Base-by-base conservation (phyloP, 1,284 basidiomycete genomes). In the Malassezia psittaci region DNA sequence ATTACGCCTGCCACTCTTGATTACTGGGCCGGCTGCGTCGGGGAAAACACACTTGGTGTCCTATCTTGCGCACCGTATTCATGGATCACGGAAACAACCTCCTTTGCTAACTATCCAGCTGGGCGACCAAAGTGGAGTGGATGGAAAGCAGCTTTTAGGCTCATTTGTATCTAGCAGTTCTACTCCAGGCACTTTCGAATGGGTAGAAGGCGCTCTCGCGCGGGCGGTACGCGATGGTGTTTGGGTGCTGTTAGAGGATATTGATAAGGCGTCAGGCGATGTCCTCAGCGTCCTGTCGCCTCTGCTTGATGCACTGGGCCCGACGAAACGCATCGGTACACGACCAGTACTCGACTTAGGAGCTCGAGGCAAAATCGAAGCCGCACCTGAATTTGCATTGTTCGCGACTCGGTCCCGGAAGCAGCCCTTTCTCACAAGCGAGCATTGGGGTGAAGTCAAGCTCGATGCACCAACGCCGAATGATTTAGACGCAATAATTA, bases 181-280 rank as follows among this genome's bases (percentile, higher is more conserved):
- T 1, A 82, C 83, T 38, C 85, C 89, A 0, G 94, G 94, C 10
- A 84, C 84, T 0, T 99, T 98, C 66, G 88, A 93, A 68, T 98
- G 91, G 87, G 87, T 87, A 73, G 91, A 98, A 65, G 94, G 94
- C 11, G 86, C 91, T 0, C 79, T 99, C 43, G 85, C 93, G 6
- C 86, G 87, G 44, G 87, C 93, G 0, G 86, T 98, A 79, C 82
- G 84, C 40, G 84, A 88, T 63, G 94, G 94, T 12, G 84, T 85
- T 69, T 98, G 94, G 93, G 80, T 98, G 2, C 83, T 98, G 2
- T 82, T 98, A 42, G 86, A 94, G 71, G 90, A 96, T 69, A 84
- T 98, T 46, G 94, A 99, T 76, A 66, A 67, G 49, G 70, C 70
- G 16, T 58, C 58, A 21, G 60, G 60, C 29, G 72, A 74, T 38